Percentiles rank a stretch among this genome's conserved stretches.
These are phyloP conservation scores for Phytophthora idaei DNA, from an alignment of 352 stramenopile genomes.

Conservation along the genomic window DNA sequence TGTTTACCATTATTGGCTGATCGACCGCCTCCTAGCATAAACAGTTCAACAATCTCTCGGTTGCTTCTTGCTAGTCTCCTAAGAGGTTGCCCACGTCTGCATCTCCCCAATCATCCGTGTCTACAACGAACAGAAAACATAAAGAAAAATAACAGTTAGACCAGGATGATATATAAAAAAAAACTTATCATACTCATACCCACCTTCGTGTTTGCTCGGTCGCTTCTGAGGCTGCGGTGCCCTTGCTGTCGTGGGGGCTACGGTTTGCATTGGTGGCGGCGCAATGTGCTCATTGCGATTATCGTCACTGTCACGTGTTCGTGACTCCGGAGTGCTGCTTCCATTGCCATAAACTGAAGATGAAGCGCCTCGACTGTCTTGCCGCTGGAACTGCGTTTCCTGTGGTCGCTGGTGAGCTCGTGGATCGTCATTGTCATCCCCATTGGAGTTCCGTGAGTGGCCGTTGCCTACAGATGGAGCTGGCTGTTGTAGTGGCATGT, in stretches of 20 bases:
- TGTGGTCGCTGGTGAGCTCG: constrained; percentile 28
- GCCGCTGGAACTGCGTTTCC: constrained; percentile 37
- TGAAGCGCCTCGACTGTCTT: constrained; percentile 22
- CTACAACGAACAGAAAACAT: constrained; percentile 29
- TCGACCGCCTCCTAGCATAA: constrained; percentile 15
- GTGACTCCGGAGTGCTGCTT: constrained; percentile 22
- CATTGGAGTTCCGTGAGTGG: constrained; percentile 24
- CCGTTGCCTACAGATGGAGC: constrained; percentile 28
- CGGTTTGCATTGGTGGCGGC: constrained; percentile 41
- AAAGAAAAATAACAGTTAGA: too few species aligned
- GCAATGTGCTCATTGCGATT: constrained; percentile 48
- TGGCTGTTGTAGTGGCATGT: constrained; percentile 46
- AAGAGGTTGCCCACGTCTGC: constrained; percentile 80
- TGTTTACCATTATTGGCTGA: constrained; percentile 23
- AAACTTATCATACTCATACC: constrained; percentile 23
- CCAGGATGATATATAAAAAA: not conserved
- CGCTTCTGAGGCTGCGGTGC: constrained; percentile 38
- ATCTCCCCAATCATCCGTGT: constrained; percentile 83
- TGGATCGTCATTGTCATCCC: constrained; percentile 26
- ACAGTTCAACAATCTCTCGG: constrained; percentile 17
- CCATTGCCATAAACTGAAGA: constrained; percentile 31
- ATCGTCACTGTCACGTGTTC: constrained; percentile 35
- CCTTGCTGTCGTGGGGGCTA: constrained; percentile 38
- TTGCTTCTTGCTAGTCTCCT: constrained; percentile 48
- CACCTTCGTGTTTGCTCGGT: constrained; percentile 58